Evolutionary conservation across 2,329 filamentous ascomycete species (phyloP).

Genomic region (Fonsecaea nubica): DNA sequence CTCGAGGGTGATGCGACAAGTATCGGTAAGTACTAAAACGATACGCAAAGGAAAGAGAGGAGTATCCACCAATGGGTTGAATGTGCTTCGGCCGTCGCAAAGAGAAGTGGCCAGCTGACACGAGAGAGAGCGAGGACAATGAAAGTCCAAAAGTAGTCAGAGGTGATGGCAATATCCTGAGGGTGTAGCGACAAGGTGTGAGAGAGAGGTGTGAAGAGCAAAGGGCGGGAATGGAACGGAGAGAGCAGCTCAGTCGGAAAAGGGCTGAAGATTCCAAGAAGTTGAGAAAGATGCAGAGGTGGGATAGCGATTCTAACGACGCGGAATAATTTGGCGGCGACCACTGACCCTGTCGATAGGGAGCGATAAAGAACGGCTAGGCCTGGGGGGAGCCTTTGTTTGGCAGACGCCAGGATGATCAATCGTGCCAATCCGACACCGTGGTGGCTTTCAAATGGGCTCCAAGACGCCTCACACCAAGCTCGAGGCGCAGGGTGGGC

Average conservation of each 20-base stretch:
- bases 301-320: conserved; percentile 31
- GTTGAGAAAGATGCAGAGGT: conserved; percentile 23
- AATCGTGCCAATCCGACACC: conserved; percentile 39
- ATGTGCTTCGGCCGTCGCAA: conserved; percentile 21
- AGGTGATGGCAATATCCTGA: conserved; percentile 9
- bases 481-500: conserved; percentile 36
- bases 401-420: conserved; percentile 36
- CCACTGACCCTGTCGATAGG: conserved; percentile 37
- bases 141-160: conserved; percentile 2
- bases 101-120: conserved; percentile 5
- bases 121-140: conserved; percentile 8
- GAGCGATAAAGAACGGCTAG: conserved; percentile 37
- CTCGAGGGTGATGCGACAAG: conserved; percentile 20
- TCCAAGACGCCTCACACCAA: conserved; percentile 28
- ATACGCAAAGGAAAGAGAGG: conserved; percentile 12
- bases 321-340: conserved; percentile 41
- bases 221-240: conserved; percentile 8
- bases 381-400: conserved; percentile 30
- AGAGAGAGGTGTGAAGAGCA: conserved; percentile 10
- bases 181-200: background rate
- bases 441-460: conserved; percentile 39
- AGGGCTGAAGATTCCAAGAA: conserved; percentile 23
- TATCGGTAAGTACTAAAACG: conserved; percentile 14
- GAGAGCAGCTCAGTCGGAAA: conserved; percentile 11
- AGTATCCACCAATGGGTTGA: conserved; percentile 23